These are phyloP conservation scores for Calocybe gambosa DNA, from an alignment of 1,284 basidiomycete species.

Conservation along the genomic window DNA sequence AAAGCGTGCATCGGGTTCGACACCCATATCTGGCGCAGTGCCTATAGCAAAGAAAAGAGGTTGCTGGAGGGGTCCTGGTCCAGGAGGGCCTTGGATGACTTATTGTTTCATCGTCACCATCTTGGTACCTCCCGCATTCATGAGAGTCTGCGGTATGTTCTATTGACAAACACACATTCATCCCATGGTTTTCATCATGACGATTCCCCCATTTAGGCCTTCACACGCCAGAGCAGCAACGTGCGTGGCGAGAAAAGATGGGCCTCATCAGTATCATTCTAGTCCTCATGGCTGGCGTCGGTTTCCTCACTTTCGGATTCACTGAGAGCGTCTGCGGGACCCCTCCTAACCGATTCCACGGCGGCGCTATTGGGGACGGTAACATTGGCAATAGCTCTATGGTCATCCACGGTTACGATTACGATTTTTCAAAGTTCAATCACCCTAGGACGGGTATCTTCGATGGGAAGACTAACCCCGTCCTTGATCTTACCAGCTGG, in stretches of 20 bases:
- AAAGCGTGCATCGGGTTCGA: constrained; percentile 48
- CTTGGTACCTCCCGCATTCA: constrained; percentile 73
- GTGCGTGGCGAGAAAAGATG: constrained; percentile 98
- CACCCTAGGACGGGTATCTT: constrained; percentile 73
- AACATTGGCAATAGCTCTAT: constrained; percentile 76
- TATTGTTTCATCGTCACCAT: constrained; percentile 89
- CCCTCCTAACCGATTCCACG: constrained; percentile 75
- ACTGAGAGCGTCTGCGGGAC: constrained; percentile 90
- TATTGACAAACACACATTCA: neutral
- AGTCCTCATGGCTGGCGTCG: constrained; percentile 85
- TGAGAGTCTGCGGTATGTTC: constrained; percentile 60
- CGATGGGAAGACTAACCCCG: constrained; percentile 77
- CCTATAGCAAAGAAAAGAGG: constrained; percentile 40
- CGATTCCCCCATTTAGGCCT: constrained; percentile 53
- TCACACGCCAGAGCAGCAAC: constrained; percentile 87
- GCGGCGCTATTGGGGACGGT: constrained; percentile 64
- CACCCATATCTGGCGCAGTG: constrained; percentile 29
- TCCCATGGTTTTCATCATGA: neutral
- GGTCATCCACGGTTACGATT: constrained; percentile 90
- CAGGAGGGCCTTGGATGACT: constrained; percentile 92
- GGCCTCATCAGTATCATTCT: constrained; percentile 83
- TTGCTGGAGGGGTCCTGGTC: constrained; percentile 75
- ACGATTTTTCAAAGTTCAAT: constrained; percentile 83
- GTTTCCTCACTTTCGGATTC: constrained; percentile 99
- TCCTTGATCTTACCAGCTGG: constrained; percentile 68